Evolutionary conservation across 1,139 yeast genomes (phyloP), one percentile per base, ranked within the genome.

Genomic region (Taphrina deformans): DNA sequence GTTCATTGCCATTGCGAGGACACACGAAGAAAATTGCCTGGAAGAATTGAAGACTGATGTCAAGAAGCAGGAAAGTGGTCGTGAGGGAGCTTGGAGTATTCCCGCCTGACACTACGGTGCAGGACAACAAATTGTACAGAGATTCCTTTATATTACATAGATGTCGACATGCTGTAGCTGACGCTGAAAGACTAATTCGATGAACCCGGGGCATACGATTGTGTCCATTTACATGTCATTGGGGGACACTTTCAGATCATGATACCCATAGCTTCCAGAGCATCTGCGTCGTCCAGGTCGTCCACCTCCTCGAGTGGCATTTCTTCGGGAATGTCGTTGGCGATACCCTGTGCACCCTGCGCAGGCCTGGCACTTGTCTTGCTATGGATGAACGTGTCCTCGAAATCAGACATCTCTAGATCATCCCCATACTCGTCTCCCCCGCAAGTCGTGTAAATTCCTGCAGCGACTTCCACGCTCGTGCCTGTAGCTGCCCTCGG

Each of bases 1-100:
- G 70, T 77, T 77, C 68, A 72, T 79, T 53, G 75, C 77, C 10
- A 71, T 70, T 33, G 80, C 80, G 2, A 44, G 41, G 1, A 35
- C 52, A 18, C 64, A 64, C 33, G 59, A 62, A 21, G 62, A 61
- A 27, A 64, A 64, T 16, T 29, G 40, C 2, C 27, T 64, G 12
- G 61, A 58, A 2, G 63, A 48, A 18, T n/a, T 59, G 31, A 33
- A 33, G 48, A 41, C 62, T 3, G 35, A 9, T 21, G 35, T 12
- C n/a, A 23, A 55, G 24, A 29, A 23, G 29, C 51, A 27, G 27
- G 44, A 27, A 16, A 29, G 52, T 12, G 52, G 52, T 29, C 33
- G 52, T 12, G 52, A 48, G 35, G 52, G 52, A 9, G 23, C 52
- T 6, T 48, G 52, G 52, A 26, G 35, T 48, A 48, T 48, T 29